These are phyloP conservation scores for Collybiopsis confluens DNA, from an alignment of 768 basidiomycete genomes.

Conservation along the genomic window DNA sequence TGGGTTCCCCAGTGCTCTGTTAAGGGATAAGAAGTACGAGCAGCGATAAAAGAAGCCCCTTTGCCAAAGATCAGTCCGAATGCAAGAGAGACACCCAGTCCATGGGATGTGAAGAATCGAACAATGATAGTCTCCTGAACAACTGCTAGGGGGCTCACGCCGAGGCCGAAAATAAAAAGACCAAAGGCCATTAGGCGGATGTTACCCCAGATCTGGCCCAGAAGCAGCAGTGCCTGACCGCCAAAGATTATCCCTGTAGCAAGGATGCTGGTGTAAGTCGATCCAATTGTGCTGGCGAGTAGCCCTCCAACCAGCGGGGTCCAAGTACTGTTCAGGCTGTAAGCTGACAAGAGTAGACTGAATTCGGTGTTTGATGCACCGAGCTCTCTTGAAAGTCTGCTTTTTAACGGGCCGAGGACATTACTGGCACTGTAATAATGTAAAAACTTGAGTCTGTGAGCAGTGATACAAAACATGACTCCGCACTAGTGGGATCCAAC, in stretches of 20 bases:
- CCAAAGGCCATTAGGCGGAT: constrained; percentile 73
- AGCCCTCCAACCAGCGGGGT: constrained; percentile 79
- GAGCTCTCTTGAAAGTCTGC: constrained; percentile 60
- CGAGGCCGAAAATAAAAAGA: constrained; percentile 76
- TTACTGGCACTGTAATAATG: constrained; percentile 56
- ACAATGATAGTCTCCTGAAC: constrained; percentile 85
- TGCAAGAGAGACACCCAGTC: constrained; percentile 72
- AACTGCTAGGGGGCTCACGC: constrained; percentile 75
- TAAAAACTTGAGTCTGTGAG: neutral
- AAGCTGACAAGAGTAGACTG: constrained; percentile 71
- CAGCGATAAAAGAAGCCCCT: constrained; percentile 70
- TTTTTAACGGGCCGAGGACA: constrained; percentile 77
- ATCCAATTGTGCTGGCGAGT: constrained; percentile 66
- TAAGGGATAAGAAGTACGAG: constrained; percentile 74
- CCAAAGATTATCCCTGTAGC: constrained; percentile 72
- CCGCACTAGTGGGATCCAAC: constrained; percentile 75
- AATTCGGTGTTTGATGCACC: constrained; percentile 77
- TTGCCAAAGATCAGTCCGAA: constrained; percentile 84
- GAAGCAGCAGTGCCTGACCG: constrained; percentile 61
- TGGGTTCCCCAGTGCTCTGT: constrained; percentile 60
- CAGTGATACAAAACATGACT: neutral
- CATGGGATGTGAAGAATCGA: constrained; percentile 73
- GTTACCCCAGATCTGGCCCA: constrained; percentile 56
- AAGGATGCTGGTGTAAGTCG: constrained; percentile 64
- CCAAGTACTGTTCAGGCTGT: constrained; percentile 63